Base-by-base conservation (phyloP, 768 basidiomycete genomes). In the Scleroderma citrinum region DNA sequence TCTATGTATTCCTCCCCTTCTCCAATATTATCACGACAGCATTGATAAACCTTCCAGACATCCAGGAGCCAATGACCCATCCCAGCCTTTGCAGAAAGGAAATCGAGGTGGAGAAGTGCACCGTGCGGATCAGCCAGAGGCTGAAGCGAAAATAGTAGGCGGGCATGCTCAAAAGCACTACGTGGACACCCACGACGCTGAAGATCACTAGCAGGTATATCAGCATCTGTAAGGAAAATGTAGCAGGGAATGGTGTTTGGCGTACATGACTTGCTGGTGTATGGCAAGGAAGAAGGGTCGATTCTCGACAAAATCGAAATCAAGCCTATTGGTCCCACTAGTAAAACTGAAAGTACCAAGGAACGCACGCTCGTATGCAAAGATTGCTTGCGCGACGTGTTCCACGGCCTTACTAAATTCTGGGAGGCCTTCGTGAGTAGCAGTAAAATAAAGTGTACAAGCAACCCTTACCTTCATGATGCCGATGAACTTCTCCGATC, bases 81-180 rank as follows among this genome's bases (percentile, higher is more conserved):
- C 23, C 83, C 82, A 0, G 85, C 76, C 63, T 93, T 95, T 51
- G 92, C 69, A 0, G 90, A 83, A 19, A 97, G 72, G 60, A 84
- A 87, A 56, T 99, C 93, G 2, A 98, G 74, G 59, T 91, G 85
- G 12, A 93, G 70, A 2, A 86, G 69, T 1, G 85, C 78, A 2
- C 92, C 93, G 58, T 96, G 93, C 0, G 94, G 94, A 58, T 95
- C 93, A n/a, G 72, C 74, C 70, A 78, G 78, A 0, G 94, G 91
- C 60, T 96, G 92, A 1, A 98, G 75, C 8, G 83, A 80, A 50
- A 87, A 83, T 45, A 97, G 71, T 2, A 97, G 75, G n/a, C 87
- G 79, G 0, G 90, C 82, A 58, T 92, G 93, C 61, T 96, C 92
- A 65, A 96, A 95, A 0, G 92, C 82, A 0, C 95, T 92, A 16